A percentile compares a stretch with the other conserved stretches of the same genome.
These are phyloP conservation scores for Fragosphaeria purpurea DNA, from an alignment of 2,329 filamentous ascomycete genomes.

Conservation along the genomic window DNA sequence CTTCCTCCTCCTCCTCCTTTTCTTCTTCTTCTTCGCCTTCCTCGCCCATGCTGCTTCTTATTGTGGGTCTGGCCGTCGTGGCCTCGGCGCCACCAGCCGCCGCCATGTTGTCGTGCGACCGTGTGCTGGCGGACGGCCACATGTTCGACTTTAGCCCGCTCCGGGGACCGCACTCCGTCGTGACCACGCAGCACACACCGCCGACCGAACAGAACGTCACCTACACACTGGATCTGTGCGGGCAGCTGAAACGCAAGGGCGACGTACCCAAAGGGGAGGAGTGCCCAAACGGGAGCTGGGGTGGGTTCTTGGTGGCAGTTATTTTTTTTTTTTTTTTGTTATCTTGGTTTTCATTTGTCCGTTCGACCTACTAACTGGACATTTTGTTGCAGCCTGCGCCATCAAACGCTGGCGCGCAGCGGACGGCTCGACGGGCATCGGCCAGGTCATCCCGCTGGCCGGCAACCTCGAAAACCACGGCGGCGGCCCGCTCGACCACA, in stretches of 20 bases:
- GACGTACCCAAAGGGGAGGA: slow-evolving; percentile 44
- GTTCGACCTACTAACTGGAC: background rate
- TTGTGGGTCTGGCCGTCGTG: slow-evolving; percentile 6
- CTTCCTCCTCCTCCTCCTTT: background rate
- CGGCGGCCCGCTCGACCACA: slow-evolving; percentile 52
- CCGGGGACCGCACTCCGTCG: slow-evolving; percentile 57
- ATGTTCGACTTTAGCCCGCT: slow-evolving; percentile 56
- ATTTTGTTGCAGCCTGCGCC: slow-evolving; percentile 55
- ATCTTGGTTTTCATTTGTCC: background rate
- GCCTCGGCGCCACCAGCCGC: slow-evolving; percentile 14
- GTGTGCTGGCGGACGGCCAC: slow-evolving; percentile 47
- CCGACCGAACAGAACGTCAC: slow-evolving; percentile 59
- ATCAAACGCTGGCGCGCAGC: slow-evolving; percentile 50
- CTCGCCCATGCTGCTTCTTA: slow-evolving; percentile 1
- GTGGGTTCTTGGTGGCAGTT: slow-evolving; percentile 28
- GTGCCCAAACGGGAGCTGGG: slow-evolving; percentile 60
- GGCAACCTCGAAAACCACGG: slow-evolving; percentile 54
- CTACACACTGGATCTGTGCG: slow-evolving; percentile 72
- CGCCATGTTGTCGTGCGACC: slow-evolving; percentile 51
- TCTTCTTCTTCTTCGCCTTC: background rate
- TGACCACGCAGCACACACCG: slow-evolving; percentile 45
- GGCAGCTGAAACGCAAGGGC: slow-evolving; percentile 51
- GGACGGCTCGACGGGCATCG: slow-evolving; percentile 35
- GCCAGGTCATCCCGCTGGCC: slow-evolving; percentile 60
- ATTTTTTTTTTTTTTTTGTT: background rate